These are phyloP conservation scores for Pseudogymnoascus sp. DNA, from an alignment of 2,329 filamentous ascomycete species.

Conservation along the genomic window DNA sequence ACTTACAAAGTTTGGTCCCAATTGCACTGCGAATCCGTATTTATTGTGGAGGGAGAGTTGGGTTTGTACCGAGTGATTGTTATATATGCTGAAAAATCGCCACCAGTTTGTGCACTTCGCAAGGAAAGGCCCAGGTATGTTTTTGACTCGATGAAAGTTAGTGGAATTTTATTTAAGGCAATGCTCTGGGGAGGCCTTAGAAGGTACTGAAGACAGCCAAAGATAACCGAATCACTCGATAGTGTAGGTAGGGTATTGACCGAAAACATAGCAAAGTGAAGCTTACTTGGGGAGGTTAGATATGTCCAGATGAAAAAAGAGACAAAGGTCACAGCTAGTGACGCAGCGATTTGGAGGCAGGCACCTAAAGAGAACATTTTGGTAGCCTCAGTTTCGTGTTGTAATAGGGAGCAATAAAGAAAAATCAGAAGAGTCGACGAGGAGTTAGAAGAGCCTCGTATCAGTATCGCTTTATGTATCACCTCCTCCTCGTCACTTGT, in stretches of 20 bases:
- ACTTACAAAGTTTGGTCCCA: conserved; percentile 24
- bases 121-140: conserved; percentile 23
- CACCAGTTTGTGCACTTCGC: conserved; percentile 24
- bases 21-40: conserved; percentile 19
- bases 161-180: background rate
- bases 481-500: background rate
- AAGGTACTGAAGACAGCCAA: background rate
- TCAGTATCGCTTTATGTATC: background rate
- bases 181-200: background rate
- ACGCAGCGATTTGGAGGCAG: background rate
- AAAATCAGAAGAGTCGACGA: background rate
- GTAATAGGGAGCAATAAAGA: background rate
- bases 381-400: background rate
- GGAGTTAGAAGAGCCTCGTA: background rate
- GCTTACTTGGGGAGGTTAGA: background rate
- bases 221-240: background rate
- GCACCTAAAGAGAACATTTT: background rate
- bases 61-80: conserved; percentile 16
- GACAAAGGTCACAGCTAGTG: background rate
- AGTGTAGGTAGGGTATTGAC: background rate
- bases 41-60: conserved; percentile 18
- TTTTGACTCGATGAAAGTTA: conserved; percentile 11
- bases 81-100: conserved; percentile 19
- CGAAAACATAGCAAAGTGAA: background rate
- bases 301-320: background rate